Base-by-base conservation (phyloP, 2,329 filamentous ascomycete species). In the Biscogniauxia marginata region DNA sequence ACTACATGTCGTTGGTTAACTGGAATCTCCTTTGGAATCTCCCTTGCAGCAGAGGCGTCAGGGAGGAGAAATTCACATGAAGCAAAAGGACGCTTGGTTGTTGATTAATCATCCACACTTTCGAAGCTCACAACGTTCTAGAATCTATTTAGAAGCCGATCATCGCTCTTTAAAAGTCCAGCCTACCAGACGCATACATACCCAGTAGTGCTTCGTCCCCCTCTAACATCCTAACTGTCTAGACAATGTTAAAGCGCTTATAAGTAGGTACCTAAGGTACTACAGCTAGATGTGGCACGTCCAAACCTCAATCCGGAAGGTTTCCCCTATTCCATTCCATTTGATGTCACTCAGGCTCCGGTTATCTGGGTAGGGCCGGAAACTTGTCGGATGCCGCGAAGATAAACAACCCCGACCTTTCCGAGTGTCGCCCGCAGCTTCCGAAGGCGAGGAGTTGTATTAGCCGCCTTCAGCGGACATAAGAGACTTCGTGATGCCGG, bases 61-160 rank as follows among this genome's bases (percentile, higher is more conserved):
- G 30, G 30, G 30, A 16, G n/a, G 6, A 39, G 2, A n/a, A 39
- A 47, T 24, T 18, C 22, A 44, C 30, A 46, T 46, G 23, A 50
- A 43, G 18, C 34, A 39, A 9, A 46, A 20, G 50, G 44, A 44
- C 20, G 46, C 25, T 23, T 21, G 46, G 46, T 50, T 34, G n/a
- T n/a, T n/a, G n/a, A 39, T 39, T 39, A 39, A 16, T 39, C 30
- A n/a, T 39, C 11, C 13, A 22, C 49, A 54, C 43, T 52, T 52
- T 56, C 30, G 54, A 30, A n/a, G 47, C 51, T 45, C 50, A 48
- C 43, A 34, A 52, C 49, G 50, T 58, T 60, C 58, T 59, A 59
- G 56, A 63, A 63, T 39, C 7, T 46, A 49, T 55, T 45, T 58
- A 8, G 57, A 60, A 57, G 44, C 53, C 39, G 24, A 54, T 24